Percentiles rank a stretch among this genome's conserved stretches.
Conservation (phyloP, 345 rosid species). For the Bruguiera sexangula region DNA sequence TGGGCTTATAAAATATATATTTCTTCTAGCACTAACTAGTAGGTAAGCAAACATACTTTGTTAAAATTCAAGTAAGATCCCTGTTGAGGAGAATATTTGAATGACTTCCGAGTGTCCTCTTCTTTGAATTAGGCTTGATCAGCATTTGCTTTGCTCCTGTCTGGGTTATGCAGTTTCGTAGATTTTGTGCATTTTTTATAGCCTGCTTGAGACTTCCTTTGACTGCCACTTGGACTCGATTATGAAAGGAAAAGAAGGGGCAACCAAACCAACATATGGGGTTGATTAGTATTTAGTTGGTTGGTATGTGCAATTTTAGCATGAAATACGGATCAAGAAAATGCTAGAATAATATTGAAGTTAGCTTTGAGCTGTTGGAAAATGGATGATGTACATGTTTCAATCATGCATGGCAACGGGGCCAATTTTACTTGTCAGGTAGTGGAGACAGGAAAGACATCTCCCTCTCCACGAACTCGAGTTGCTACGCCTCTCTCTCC, state of each 20-base stretch:
- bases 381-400: slow-evolving; percentile 36
- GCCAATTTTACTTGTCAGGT: slow-evolving; percentile 43
- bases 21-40: slow-evolving; percentile 16
- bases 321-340: slow-evolving; percentile 20
- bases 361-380: slow-evolving; percentile 19
- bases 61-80: background rate
- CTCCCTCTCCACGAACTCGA: slow-evolving; percentile 24
- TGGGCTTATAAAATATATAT: slow-evolving; percentile 17
- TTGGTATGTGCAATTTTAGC: background rate
- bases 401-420: slow-evolving; percentile 39
- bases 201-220: too few species aligned
- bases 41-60: slow-evolving; percentile 34
- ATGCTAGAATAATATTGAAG: slow-evolving; percentile 18
- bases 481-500: slow-evolving; percentile 9
- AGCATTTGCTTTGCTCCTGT: background rate
- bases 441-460: slow-evolving; percentile 49
- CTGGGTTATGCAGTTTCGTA: too few species aligned
- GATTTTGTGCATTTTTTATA: too few species aligned
- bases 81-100: slow-evolving; percentile 8
- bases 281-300: too few species aligned
- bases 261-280: too few species aligned
- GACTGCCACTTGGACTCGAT: too few species aligned
- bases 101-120: slow-evolving; percentile 7
- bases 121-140: background rate
- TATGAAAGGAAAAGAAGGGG: too few species aligned